Percentiles rank a stretch among this genome's conserved stretches.
Evolutionary conservation across 2,329 filamentous ascomycete species (phyloP).

Genomic region (Xylaria sp.): DNA sequence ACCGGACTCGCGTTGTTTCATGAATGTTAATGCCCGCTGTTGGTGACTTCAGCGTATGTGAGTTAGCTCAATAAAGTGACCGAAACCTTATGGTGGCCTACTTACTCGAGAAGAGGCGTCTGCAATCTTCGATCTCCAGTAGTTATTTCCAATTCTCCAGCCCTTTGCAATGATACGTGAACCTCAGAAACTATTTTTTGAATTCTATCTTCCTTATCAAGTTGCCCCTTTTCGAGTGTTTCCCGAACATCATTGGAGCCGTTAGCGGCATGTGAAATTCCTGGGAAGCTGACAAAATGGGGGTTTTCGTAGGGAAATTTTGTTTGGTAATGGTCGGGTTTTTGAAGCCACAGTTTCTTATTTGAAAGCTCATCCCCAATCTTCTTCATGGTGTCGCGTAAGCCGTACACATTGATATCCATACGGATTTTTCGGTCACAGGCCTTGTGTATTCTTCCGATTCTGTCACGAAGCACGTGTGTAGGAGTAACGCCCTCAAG

Average conservation of each 20-base stretch:
- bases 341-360: conserved; percentile 51
- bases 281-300: conserved; percentile 45
- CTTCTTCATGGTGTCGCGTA: conserved; percentile 23
- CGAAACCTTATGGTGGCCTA: conserved; percentile 2
- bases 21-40: conserved; percentile 52
- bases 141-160: conserved; percentile 26
- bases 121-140: conserved; percentile 22
- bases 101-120: conserved; percentile 25
- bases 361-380: conserved; percentile 48
- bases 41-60: conserved; percentile 50
- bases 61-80: neutral
- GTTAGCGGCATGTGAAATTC: conserved; percentile 34
- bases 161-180: conserved; percentile 25
- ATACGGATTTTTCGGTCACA: conserved; percentile 48
- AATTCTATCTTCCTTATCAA: conserved; percentile 21
- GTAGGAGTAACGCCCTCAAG: conserved; percentile 43
- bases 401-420: conserved; percentile 54
- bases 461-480: conserved; percentile 40
- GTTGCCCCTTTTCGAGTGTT: conserved; percentile 24
- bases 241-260: conserved; percentile 33
- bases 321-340: conserved; percentile 43
- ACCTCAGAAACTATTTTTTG: conserved; percentile 31
- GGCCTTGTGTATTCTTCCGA: conserved; percentile 43
- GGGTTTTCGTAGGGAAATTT: conserved; percentile 48
- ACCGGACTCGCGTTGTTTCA: conserved; percentile 53